phyloP scores from a whole-genome alignment of 441 rosid species.

The Adansonia grandidieri region DNA sequence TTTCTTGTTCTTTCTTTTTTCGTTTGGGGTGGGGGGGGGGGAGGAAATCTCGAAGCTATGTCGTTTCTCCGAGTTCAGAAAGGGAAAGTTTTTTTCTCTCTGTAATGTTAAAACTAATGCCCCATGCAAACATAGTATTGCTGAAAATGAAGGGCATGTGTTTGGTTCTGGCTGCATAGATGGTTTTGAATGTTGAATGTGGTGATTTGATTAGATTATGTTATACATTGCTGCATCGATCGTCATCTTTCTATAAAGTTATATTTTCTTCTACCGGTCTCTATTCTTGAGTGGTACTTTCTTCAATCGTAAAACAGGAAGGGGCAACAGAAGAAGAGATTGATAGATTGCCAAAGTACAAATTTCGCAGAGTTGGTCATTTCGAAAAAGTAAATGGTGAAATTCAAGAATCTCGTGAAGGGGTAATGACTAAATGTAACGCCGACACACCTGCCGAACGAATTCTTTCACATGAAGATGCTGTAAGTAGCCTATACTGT shows the following conservation, averaged over 20 bases:
- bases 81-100: too few species aligned
- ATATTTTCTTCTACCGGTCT: neutral
- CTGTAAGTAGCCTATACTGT: conserved; percentile 36
- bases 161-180: neutral
- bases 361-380: conserved; percentile 38
- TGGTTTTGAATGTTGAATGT: neutral
- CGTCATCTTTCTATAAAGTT: neutral
- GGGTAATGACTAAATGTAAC: conserved; percentile 56
- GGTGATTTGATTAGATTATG: neutral
- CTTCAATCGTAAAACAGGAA: conserved; percentile 45
- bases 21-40: too few species aligned
- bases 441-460: conserved; percentile 45
- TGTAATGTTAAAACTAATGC: neutral
- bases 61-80: too few species aligned
- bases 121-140: neutral
- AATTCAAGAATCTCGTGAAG: conserved; percentile 46
- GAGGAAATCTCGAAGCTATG: neutral
- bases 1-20: too few species aligned
- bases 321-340: conserved; percentile 77
- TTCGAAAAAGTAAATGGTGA: conserved; percentile 52
- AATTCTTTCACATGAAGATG: conserved; percentile 52
- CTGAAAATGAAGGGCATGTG: neutral
- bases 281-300: conserved; percentile 12
- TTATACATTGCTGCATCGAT: neutral
- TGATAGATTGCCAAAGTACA: conserved; percentile 54